These are phyloP conservation scores for Benincasa hispida DNA, from an alignment of 306 rosid genomes.

Conservation along the genomic window DNA sequence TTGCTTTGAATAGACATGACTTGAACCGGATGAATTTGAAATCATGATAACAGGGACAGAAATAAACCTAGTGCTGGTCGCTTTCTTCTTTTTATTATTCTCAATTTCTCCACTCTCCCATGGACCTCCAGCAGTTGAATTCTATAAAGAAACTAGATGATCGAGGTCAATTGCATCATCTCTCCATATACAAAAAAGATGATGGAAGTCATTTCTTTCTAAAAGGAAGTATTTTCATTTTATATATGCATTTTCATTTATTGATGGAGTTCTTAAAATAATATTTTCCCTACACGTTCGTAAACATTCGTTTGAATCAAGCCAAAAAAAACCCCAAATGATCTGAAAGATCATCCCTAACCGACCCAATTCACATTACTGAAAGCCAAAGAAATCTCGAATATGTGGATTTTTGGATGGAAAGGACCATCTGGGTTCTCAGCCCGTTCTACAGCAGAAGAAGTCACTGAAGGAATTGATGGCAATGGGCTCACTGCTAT, in stretches of 20 bases:
- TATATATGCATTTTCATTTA: not conserved
- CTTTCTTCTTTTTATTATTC: too few relatives aligned
- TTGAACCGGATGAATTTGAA: too few relatives aligned
- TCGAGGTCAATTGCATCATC: too few relatives aligned
- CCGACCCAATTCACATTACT: not conserved
- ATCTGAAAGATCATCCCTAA: not conserved
- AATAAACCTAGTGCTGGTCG: too few relatives aligned
- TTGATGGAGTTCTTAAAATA: not conserved
- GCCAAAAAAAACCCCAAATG: not conserved
- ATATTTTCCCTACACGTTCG: too few relatives aligned
- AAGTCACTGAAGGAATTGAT: constrained; percentile 40
- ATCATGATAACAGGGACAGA: too few relatives aligned
- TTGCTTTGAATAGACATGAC: too few relatives aligned
- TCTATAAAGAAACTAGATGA: too few relatives aligned
- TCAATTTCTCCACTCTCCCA: too few relatives aligned
- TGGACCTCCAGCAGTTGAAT: too few relatives aligned
- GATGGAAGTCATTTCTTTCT: not conserved
- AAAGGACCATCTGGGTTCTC: constrained; percentile 52
- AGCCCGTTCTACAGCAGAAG: constrained; percentile 35
- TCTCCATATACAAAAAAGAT: not conserved
- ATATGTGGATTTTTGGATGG: constrained; percentile 40
- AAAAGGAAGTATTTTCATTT: not conserved
- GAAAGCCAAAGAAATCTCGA: not conserved
- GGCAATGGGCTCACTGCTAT: constrained; percentile 38
- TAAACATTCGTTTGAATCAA: not conserved